These are phyloP conservation scores for Lichtheimia corymbifera DNA, from an alignment of 371 early-diverging fungal species.

Conservation along the genomic window DNA sequence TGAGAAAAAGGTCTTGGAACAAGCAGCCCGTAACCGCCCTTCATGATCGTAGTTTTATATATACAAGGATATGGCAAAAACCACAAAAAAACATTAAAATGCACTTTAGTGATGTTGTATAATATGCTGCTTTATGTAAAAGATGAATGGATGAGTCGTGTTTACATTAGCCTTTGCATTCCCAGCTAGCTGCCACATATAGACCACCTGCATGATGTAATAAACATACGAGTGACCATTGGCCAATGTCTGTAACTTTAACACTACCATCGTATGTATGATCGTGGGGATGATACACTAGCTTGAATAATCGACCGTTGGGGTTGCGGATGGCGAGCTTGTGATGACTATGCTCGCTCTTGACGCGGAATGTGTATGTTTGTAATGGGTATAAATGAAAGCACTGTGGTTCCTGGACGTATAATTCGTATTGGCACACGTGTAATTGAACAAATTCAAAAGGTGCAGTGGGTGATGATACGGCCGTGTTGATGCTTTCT, in stretches of 20 bases:
- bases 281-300: conserved; percentile 48
- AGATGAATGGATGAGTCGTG: no score
- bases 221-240: conserved; percentile 46
- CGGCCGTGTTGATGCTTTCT: no score
- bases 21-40: conserved; percentile 59
- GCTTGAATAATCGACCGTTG: conserved; percentile 34
- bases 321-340: conserved; percentile 50
- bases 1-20: conserved; percentile 74
- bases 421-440: conserved; percentile 34
- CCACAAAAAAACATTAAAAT: conserved; percentile 3
- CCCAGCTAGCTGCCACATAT: conserved; percentile 43
- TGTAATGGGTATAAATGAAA: conserved; percentile 47
- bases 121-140: no score
- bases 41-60: conserved; percentile 4
- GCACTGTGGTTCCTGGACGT: conserved; percentile 50
- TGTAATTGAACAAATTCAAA: conserved; percentile 50
- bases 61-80: background rate
- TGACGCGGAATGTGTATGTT: conserved; percentile 37
- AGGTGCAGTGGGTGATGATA: background rate
- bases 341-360: conserved; percentile 28
- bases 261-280: conserved; percentile 39
- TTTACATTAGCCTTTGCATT: conserved; percentile 17
- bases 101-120: background rate
- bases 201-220: conserved; percentile 41
- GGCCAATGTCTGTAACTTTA: conserved; percentile 36